These are phyloP conservation scores for Rhododendron henanense DNA, from an alignment of 148 eudicot genomes.

Conservation along the genomic window DNA sequence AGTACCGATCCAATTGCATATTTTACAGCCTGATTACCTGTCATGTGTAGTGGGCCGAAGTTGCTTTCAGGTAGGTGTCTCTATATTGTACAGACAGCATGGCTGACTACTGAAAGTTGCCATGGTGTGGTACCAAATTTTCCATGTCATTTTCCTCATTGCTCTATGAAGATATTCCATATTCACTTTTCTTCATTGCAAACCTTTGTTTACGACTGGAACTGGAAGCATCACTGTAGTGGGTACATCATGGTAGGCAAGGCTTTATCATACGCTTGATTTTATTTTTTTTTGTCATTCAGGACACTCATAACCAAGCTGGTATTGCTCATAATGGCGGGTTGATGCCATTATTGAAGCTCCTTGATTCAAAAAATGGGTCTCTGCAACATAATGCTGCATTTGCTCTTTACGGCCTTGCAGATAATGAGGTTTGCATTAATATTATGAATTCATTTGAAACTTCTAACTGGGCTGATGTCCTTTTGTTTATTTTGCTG, in stretches of 20 bases:
- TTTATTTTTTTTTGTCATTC: constrained; percentile 3
- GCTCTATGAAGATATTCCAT: background rate
- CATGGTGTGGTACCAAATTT: background rate
- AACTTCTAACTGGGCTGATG: background rate
- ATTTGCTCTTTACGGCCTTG: constrained; percentile 95
- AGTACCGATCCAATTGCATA: background rate
- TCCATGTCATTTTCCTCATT: background rate
- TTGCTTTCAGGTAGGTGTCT: background rate
- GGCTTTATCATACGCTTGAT: background rate
- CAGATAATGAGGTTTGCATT: constrained; percentile 81
- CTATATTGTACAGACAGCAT: background rate
- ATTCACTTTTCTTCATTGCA: background rate
- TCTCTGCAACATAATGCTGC: constrained; percentile 98
- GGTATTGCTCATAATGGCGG: constrained; percentile 89
- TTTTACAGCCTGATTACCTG: background rate
- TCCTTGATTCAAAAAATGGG: constrained; percentile 85
- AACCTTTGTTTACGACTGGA: background rate
- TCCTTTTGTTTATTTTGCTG: background rate
- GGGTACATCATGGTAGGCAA: background rate
- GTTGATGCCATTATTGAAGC: constrained; percentile 64
- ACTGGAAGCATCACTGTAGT: background rate
- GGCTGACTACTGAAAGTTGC: background rate
- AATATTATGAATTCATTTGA: background rate
- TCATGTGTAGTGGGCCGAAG: background rate
- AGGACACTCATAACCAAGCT: constrained; percentile 97